A percentile compares a stretch with the other conserved stretches of the same genome.
phyloP scores from a whole-genome alignment of 768 basidiomycete species.

The Phlebiopsis gigantea region DNA sequence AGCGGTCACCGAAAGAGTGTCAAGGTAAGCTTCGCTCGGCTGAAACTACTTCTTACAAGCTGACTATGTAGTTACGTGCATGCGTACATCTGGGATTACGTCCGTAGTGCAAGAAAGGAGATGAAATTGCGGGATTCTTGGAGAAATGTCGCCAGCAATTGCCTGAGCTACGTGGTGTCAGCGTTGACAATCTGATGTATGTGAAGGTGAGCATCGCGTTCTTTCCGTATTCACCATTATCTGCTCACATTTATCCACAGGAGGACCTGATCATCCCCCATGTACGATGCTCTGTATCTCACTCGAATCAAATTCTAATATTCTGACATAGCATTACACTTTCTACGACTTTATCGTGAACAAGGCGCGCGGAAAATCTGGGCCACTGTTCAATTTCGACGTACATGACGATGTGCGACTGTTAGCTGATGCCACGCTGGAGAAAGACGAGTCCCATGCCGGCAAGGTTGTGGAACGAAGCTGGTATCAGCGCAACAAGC shows the following conservation, averaged over 20 bases:
- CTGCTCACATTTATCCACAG: conserved; percentile 32
- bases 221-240: not conserved
- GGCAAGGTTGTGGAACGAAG: conserved; percentile 97
- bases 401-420: conserved; percentile 98
- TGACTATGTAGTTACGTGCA: conserved; percentile 22
- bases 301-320: not conserved
- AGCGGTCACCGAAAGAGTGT: conserved; percentile 94
- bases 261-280: conserved; percentile 98
- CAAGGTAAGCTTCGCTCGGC: conserved; percentile 47
- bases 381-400: conserved; percentile 97
- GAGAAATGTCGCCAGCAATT: conserved; percentile 93
- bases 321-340: conserved; percentile 72
- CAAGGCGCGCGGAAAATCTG: conserved; percentile 97
- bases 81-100: conserved; percentile 2
- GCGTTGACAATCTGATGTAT: conserved; percentile 97
- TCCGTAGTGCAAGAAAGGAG: conserved; percentile 92
- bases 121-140: conserved; percentile 79
- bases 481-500: conserved; percentile 95
- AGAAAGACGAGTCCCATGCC: conserved; percentile 98
- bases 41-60: not conserved
- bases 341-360: conserved; percentile 99
- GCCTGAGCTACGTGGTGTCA: conserved; percentile 84
- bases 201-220: conserved; percentile 61
- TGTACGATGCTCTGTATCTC: conserved; percentile 39
- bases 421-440: conserved; percentile 88